phyloP scores from a whole-genome alignment of 1,139 yeast species.

The Insectozyma bohioensis region DNA sequence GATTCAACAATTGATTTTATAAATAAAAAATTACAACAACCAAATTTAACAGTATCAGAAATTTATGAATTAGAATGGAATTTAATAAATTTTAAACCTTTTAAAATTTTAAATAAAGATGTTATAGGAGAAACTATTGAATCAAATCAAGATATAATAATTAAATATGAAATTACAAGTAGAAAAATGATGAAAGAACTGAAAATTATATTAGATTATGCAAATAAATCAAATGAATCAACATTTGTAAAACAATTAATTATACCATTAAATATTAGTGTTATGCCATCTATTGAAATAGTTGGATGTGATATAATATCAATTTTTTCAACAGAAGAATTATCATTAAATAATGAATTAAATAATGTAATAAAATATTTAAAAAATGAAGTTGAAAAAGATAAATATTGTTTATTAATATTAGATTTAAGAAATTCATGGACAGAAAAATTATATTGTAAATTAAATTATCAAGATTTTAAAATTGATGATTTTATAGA shows the following conservation, averaged over 20 bases:
- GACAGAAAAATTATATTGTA: constrained; percentile 43
- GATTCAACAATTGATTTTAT: constrained; percentile 75
- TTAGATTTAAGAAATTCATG: constrained; percentile 73
- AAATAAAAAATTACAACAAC: constrained; percentile 29
- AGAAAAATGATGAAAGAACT: constrained; percentile 74
- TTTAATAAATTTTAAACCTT: constrained; percentile 57
- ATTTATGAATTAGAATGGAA: constrained; percentile 75
- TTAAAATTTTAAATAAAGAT: constrained; percentile 44
- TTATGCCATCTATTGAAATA: constrained; percentile 69
- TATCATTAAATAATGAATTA: background rate
- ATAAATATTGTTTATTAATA: constrained; percentile 59
- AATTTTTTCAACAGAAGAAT: constrained; percentile 23
- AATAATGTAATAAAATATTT: too few relatives aligned
- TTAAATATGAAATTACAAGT: constrained; percentile 66
- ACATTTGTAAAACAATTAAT: constrained; percentile 55
- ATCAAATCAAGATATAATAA: constrained; percentile 31
- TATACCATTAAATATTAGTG: constrained; percentile 67
- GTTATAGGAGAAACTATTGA: constrained; percentile 32
- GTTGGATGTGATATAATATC: constrained; percentile 75
- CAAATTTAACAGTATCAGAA: constrained; percentile 52
- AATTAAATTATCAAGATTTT: constrained; percentile 22
- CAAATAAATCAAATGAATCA: constrained; percentile 37
- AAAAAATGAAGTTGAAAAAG: too few relatives aligned
- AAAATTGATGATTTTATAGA: constrained; percentile 31
- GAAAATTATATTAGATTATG: constrained; percentile 66